Evolutionary conservation across 2,329 filamentous ascomycete species (phyloP).

Genomic region (Pseudogymnoascus sp.): DNA sequence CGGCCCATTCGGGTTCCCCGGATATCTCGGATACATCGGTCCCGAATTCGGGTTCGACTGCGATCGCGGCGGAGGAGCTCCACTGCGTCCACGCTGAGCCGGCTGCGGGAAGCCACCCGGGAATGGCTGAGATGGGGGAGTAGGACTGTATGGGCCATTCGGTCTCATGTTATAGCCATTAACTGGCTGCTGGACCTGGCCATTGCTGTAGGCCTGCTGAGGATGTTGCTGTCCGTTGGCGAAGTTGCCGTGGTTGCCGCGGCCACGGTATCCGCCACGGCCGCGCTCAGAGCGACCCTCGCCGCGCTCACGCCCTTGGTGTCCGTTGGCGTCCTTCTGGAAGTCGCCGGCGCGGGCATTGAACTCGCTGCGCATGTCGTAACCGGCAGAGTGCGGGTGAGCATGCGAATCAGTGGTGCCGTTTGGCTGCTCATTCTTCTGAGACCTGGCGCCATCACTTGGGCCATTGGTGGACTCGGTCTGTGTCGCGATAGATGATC

Average conservation of each 20-base stretch:
- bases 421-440: constrained; percentile 21
- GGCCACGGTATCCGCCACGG: constrained; percentile 41
- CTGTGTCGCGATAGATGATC: constrained; percentile 30
- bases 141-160: constrained; percentile 31
- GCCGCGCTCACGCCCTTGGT: constrained; percentile 31
- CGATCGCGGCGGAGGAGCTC: constrained; percentile 41
- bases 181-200: constrained; percentile 29
- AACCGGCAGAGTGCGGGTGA: constrained; percentile 20
- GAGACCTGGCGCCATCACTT: constrained; percentile 17
- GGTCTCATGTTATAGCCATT: constrained; percentile 28
- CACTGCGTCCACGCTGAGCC: constrained; percentile 42
- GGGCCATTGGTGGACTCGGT: constrained; percentile 26
- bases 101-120: constrained; percentile 28
- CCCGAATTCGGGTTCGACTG: constrained; percentile 54
- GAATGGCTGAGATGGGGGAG: constrained; percentile 33
- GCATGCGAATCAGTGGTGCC: constrained; percentile 22
- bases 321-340: constrained; percentile 23
- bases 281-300: constrained; percentile 36
- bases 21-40: constrained; percentile 40
- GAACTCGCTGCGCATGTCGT: constrained; percentile 29
- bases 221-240: constrained; percentile 29
- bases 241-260: constrained; percentile 35
- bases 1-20: constrained; percentile 31
- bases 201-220: constrained; percentile 35
- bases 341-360: constrained; percentile 26